phyloP scores from a whole-genome alignment of 73 alveolate genomes.

The Symbiodinium pilosum region DNA sequence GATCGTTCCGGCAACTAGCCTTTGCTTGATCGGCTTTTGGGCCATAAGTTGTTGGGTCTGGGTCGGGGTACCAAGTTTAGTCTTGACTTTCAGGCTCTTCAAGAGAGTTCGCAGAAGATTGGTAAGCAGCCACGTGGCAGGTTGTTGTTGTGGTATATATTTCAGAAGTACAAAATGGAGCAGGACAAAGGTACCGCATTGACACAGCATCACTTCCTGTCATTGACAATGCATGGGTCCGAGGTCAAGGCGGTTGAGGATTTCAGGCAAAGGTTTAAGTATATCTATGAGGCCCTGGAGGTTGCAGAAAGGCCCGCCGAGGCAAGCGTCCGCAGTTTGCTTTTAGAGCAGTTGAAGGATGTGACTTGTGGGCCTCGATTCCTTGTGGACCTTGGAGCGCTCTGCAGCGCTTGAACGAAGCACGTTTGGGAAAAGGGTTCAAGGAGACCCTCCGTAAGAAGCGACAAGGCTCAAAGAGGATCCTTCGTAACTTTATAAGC shows the following conservation, averaged over 20 bases:
- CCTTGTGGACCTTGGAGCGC: neutral
- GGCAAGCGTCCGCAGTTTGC: neutral
- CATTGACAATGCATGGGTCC: neutral
- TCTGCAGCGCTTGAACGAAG: no score
- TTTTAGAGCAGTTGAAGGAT: neutral
- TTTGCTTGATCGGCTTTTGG: constrained; percentile 14
- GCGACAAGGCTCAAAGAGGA: no score
- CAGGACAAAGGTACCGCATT: neutral
- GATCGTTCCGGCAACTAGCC: neutral
- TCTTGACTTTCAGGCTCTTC: constrained; percentile 27
- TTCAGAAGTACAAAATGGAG: constrained; percentile 16
- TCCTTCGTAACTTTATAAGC: no score
- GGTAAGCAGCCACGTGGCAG: neutral
- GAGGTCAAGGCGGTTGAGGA: constrained; percentile 33
- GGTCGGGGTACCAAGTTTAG: neutral
- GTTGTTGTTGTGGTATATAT: neutral
- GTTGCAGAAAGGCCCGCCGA: neutral
- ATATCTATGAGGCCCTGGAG: neutral
- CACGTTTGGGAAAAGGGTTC: no score
- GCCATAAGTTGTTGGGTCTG: neutral
- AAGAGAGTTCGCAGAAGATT: neutral
- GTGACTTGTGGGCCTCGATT: constrained; percentile 12
- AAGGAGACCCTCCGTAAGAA: no score
- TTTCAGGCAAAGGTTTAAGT: neutral
- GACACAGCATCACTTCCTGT: constrained; percentile 19